Evolutionary conservation across 2,329 filamentous ascomycete genomes (phyloP), one percentile per base, ranked within the genome.

Genomic region (Diaporthe nobilis): DNA sequence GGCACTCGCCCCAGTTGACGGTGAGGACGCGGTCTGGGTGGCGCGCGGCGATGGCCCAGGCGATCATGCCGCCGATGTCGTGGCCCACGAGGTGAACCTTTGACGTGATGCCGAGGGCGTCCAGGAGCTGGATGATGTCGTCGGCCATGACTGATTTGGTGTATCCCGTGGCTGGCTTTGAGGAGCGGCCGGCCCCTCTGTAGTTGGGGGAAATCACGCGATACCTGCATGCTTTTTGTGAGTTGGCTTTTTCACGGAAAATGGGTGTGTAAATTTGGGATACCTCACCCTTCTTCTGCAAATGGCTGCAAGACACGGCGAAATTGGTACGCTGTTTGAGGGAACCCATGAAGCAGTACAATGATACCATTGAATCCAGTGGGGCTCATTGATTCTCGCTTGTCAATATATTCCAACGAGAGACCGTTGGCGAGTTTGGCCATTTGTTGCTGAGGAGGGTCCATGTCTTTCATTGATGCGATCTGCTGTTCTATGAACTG

Each of bases 301-400:
- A 86, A 78, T 10, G 83, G 84, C 1, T 78, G 79, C 53, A 85
- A 84, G 25, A 85, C 83, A 68, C 84, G 81, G 7, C 85, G 84
- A 76, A 84, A 86, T 77, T 86, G 86, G 76, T 87, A 86, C 4
- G 84, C 85, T 9, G 86, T 87, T 77, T 88, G 83, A 1, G 87
- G 86, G 75, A 86, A 88, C 76, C 86, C 86, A 74, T 88, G 86
- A 51, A 88, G 85, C 28, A 88, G 82, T 22, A 87, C 78, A n/a
- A 87, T 83, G 20, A 81, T 80, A 34, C 84, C 84, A 78, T 82
- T 39, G 37, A 39, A 39, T 4, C 37, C 37, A 39, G 37, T 28
- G 1, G 15, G 12, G 2, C 17, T 17, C 20, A 9, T n/a, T 28
- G 6, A 4, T 15, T 13, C 34, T 25, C 5, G 13, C 13, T 22